Percentiles rank a stretch among this genome's conserved stretches.
Evolutionary conservation across 768 basidiomycete species (phyloP).

Genomic region (Collybia nuda): DNA sequence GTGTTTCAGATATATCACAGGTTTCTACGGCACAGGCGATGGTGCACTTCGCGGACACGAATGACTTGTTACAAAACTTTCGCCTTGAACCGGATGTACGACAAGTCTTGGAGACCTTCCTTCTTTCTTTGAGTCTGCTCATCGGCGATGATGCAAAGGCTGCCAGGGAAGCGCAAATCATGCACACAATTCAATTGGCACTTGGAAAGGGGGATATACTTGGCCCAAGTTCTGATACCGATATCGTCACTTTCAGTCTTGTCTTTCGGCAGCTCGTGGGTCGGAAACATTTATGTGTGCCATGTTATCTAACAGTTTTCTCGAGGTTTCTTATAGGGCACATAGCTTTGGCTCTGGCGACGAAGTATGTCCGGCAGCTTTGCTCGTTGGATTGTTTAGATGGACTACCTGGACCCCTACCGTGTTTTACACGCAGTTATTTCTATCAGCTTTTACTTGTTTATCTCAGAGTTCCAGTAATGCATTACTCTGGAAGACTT

Average conservation of each 20-base stretch:
- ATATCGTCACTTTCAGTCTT: constrained; percentile 63
- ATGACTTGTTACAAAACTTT: constrained; percentile 50
- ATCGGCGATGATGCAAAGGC: constrained; percentile 71
- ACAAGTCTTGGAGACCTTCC: constrained; percentile 59
- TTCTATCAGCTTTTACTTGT: constrained; percentile 62
- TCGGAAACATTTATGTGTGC: constrained; percentile 6
- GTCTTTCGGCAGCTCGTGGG: constrained; percentile 62
- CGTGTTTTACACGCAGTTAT: constrained; percentile 67
- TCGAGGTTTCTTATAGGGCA: constrained; percentile 57
- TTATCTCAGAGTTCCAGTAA: constrained; percentile 47
- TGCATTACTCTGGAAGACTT: constrained; percentile 62
- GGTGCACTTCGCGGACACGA: constrained; percentile 46
- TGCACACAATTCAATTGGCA: constrained; percentile 60
- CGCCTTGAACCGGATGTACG: constrained; percentile 53
- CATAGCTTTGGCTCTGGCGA: constrained; percentile 66
- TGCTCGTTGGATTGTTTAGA: constrained; percentile 56
- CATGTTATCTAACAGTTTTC: constrained; percentile 4
- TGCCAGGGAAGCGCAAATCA: constrained; percentile 69
- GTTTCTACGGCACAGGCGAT: constrained; percentile 62
- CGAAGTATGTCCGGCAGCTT: constrained; percentile 45
- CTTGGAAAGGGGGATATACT: constrained; percentile 58
- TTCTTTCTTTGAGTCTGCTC: constrained; percentile 55
- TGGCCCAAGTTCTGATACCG: constrained; percentile 60
- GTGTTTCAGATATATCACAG: constrained; percentile 60
- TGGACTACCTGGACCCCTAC: constrained; percentile 64